These are phyloP conservation scores for Glarea lozoyensis DNA, from an alignment of 495 filamentous ascomycete genomes.

Conservation along the genomic window DNA sequence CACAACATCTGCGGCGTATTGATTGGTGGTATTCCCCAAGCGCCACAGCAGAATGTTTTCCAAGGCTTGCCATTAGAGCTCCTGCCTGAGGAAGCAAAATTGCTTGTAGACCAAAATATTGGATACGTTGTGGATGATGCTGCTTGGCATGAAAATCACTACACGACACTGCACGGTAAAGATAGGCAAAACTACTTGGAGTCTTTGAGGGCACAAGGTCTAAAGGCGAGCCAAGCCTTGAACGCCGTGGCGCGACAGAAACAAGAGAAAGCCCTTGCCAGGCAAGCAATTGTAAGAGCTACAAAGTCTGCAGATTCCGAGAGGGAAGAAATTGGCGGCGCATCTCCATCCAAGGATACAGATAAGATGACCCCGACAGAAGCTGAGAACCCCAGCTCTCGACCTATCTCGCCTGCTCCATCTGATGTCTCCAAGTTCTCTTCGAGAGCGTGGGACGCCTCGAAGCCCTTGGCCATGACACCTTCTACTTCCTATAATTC, in stretches of 20 bases:
- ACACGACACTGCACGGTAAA: constrained; percentile 18
- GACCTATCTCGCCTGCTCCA: constrained; percentile 7
- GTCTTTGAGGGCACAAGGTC: constrained; percentile 17
- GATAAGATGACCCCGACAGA: constrained; percentile 18
- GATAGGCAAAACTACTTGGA: constrained; percentile 20
- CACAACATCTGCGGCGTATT: constrained; percentile 85
- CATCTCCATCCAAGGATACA: constrained; percentile 20
- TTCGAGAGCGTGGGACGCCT: not conserved
- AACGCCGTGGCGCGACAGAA: constrained; percentile 5
- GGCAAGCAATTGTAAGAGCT: constrained; percentile 6
- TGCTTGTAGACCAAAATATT: constrained; percentile 72
- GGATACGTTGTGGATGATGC: constrained; percentile 75
- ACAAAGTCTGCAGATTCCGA: constrained; percentile 7
- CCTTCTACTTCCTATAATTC: constrained; percentile 14
- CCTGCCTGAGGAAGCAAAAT: constrained; percentile 78
- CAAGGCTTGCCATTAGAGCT: constrained; percentile 80
- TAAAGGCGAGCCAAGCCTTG: constrained; percentile 14
- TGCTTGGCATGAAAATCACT: constrained; percentile 46
- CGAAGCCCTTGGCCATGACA: constrained; percentile 18
- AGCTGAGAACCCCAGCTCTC: constrained; percentile 21
- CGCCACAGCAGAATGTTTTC: constrained; percentile 91
- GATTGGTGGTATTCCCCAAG: constrained; percentile 79
- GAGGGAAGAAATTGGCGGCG: too few species aligned
- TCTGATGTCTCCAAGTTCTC: too few species aligned
- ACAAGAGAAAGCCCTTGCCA: constrained; percentile 6